A percentile compares a stretch with the other conserved stretches of the same genome.
phyloP scores from a whole-genome alignment of 108 stramenopile species.

The Skeletonema costatum region DNA sequence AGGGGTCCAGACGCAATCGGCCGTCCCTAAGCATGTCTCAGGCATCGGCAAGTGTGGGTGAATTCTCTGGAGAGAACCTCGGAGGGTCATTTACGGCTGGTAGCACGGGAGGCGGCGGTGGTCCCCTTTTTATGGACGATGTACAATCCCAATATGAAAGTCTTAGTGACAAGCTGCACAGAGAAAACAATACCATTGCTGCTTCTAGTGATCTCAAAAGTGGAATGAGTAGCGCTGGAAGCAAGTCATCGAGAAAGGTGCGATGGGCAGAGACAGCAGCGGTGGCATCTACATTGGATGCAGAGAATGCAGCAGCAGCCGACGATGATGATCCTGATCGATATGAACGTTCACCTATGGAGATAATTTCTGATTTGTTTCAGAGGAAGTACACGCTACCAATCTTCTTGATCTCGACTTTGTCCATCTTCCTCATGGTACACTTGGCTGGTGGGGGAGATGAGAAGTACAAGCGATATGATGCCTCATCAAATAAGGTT shows the following conservation, averaged over 20 bases:
- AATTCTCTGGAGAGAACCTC: not conserved
- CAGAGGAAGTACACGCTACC: slow-evolving; percentile 36
- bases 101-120: not conserved
- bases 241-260: slow-evolving; percentile 19
- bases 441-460: slow-evolving; percentile 30
- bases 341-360: slow-evolving; percentile 14
- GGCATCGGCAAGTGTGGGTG: not conserved
- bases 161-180: slow-evolving; percentile 24
- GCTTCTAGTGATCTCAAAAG: not conserved
- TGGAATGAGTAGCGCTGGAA: not conserved
- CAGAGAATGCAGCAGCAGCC: slow-evolving; percentile 26
- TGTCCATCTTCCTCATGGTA: slow-evolving; percentile 37
- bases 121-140: slow-evolving; percentile 19
- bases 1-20: slow-evolving; percentile 37
- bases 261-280: slow-evolving; percentile 35
- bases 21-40: slow-evolving; percentile 36
- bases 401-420: slow-evolving; percentile 18
- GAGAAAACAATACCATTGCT: slow-evolving; percentile 4
- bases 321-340: slow-evolving; percentile 4
- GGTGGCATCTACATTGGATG: slow-evolving; percentile 40
- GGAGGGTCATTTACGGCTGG: not conserved
- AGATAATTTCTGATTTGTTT: slow-evolving; percentile 30
- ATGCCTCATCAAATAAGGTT: not conserved
- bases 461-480: not conserved
- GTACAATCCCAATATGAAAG: slow-evolving; percentile 29